A percentile compares a stretch with the other conserved stretches of the same genome.
Conservation (phyloP, 805 yeast species). For the Wickerhamiella azyma region DNA sequence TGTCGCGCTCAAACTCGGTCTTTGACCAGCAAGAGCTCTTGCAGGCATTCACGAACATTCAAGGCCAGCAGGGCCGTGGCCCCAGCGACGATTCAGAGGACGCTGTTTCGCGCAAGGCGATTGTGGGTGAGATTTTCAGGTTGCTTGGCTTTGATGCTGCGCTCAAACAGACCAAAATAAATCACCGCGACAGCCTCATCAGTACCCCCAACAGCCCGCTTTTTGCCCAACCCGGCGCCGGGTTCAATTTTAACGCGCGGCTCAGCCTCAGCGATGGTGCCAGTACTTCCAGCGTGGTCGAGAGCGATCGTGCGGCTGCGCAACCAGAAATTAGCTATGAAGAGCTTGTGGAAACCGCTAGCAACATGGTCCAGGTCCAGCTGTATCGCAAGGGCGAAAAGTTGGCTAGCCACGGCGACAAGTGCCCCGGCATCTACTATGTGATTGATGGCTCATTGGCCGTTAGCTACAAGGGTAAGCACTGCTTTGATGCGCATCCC, state of each 20-base stretch:
- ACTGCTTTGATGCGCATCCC: conserved; percentile 43
- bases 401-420: conserved; percentile 49
- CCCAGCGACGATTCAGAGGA: conserved; percentile 14
- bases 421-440: conserved; percentile 63
- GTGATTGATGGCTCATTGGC: conserved; percentile 68
- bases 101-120: conserved; percentile 13
- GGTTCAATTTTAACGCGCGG: conserved; percentile 14
- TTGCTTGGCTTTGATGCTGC: conserved; percentile 15
- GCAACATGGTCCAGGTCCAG: conserved; percentile 44
- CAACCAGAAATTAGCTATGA: conserved; percentile 41
- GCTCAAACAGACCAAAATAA: neutral
- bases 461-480: conserved; percentile 34
- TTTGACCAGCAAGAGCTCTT: conserved; percentile 5
- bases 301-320: too few relatives aligned
- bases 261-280: neutral
- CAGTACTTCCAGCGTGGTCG: neutral
- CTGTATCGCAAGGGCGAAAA: conserved; percentile 39
- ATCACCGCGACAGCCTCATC: neutral
- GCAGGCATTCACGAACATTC: neutral
- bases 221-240: conserved; percentile 16
- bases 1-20: conserved; percentile 5
- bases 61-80: too few relatives aligned
- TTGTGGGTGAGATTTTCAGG: conserved; percentile 17
- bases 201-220: conserved; percentile 21
- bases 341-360: conserved; percentile 21